Evolutionary conservation across 2,329 filamentous ascomycete genomes (phyloP).

Genomic region (Fusarium camptoceras): DNA sequence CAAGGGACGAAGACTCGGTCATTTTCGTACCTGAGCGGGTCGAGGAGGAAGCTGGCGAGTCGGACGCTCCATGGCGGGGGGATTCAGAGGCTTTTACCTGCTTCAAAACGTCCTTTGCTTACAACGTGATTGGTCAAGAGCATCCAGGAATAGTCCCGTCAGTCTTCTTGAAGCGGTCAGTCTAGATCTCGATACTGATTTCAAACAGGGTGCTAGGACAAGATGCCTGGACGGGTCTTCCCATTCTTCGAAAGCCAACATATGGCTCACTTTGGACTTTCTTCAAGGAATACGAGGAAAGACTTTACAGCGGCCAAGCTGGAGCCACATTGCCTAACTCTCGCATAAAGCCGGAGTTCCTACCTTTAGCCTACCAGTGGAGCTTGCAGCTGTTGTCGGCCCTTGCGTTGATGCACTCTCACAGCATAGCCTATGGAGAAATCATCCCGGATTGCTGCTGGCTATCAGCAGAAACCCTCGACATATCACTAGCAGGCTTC

Average conservation of each 20-base stretch:
- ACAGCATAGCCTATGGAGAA: neutral
- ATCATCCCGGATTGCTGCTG: neutral
- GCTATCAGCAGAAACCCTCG: neutral
- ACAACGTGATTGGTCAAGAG: neutral
- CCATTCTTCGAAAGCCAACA: neutral
- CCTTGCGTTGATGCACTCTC: neutral
- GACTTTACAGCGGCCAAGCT: fast-evolving
- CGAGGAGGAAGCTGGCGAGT: neutral
- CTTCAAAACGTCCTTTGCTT: neutral
- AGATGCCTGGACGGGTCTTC: constrained; percentile 6
- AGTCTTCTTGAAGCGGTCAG: fast-evolving
- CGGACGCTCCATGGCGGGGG: neutral
- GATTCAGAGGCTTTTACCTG: fast-evolving
- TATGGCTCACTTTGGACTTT: neutral
- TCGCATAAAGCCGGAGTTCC: neutral
- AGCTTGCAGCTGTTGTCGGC: neutral
- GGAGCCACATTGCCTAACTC: fast-evolving
- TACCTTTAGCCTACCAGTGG: neutral
- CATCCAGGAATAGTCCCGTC: neutral
- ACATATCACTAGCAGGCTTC: neutral
- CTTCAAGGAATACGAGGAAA: neutral
- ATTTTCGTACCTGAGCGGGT: neutral
- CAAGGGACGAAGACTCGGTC: neutral
- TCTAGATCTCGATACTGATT: neutral
- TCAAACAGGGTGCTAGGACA: fast-evolving